A percentile compares a stretch with the other conserved stretches of the same genome.
Conservation (phyloP, 139 green algal genomes). For the Auxenochlorella pyrenoidosa region DNA sequence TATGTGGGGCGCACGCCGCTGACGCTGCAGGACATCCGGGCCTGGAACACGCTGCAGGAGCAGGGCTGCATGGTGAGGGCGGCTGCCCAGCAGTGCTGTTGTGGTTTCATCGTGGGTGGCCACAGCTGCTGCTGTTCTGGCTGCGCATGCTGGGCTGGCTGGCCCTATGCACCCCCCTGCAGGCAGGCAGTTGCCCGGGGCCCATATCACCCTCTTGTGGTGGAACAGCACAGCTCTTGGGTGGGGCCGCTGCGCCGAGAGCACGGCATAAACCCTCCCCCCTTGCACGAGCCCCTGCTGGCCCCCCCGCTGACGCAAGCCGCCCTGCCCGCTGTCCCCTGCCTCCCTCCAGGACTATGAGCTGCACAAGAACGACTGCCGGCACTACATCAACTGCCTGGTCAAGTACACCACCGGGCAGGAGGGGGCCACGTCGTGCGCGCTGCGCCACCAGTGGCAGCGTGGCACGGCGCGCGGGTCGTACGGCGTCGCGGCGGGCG, state of each 20-base stretch:
- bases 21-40: slow-evolving; percentile 61
- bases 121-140: too few species aligned
- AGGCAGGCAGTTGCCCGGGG: too few species aligned
- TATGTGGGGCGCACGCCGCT: slow-evolving; percentile 67
- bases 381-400: slow-evolving; percentile 73
- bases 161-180: too few species aligned
- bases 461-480: background rate
- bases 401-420: slow-evolving; percentile 67
- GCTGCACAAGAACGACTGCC: slow-evolving; percentile 73
- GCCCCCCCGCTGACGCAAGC: too few species aligned
- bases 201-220: too few species aligned
- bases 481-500: slow-evolving; percentile 22
- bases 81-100: background rate
- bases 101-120: too few species aligned
- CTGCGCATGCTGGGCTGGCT: too few species aligned
- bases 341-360: slow-evolving; percentile 44
- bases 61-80: slow-evolving; percentile 27
- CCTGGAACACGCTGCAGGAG: slow-evolving; percentile 59
- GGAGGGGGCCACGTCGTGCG: slow-evolving; percentile 43
- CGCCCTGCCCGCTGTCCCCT: too few species aligned
- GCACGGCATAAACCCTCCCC: too few species aligned
- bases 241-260: too few species aligned
- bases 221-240: too few species aligned
- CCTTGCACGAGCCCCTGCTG: too few species aligned
- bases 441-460: slow-evolving; percentile 10